phyloP scores from a whole-genome alignment of 116 monocot genomes.

The Posidonia oceanica region DNA sequence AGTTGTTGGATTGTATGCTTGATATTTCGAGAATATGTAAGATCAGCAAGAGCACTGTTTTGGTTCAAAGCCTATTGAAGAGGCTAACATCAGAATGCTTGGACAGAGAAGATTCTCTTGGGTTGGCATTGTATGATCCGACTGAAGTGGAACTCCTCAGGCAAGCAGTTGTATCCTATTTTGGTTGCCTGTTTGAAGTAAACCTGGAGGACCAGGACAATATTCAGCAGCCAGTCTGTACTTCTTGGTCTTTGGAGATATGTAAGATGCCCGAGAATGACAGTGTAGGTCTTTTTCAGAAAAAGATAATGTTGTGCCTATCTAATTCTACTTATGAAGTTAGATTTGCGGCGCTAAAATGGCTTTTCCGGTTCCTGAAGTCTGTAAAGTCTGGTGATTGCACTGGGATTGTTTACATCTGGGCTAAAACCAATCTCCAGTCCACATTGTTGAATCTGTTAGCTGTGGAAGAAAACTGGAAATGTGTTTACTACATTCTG shows the following conservation, averaged over 20 bases:
- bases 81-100: constrained; percentile 48
- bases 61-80: constrained; percentile 34
- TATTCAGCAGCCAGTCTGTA: constrained; percentile 6
- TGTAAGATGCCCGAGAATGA: constrained; percentile 11
- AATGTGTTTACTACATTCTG: constrained; percentile 75
- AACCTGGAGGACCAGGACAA: constrained; percentile 12
- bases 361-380: constrained; percentile 45
- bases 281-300: constrained; percentile 10
- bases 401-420: constrained; percentile 19
- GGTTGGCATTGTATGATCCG: constrained; percentile 51
- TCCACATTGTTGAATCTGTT: constrained; percentile 34
- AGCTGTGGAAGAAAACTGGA: constrained; percentile 53
- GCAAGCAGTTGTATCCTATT: constrained; percentile 74
- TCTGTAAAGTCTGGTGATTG: constrained; percentile 10
- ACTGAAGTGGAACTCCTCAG: constrained; percentile 63
- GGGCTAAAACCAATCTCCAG: constrained; percentile 54
- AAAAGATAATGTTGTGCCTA: constrained; percentile 46
- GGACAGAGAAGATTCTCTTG: constrained; percentile 16
- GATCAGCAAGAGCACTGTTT: constrained; percentile 14
- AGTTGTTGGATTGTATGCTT: constrained; percentile 62
- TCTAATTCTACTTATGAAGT: constrained; percentile 75
- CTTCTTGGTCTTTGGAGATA: constrained; percentile 6
- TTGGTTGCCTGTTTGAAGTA: constrained; percentile 42
- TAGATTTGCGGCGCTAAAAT: constrained; percentile 61
- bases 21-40: constrained; percentile 38